phyloP scores from a whole-genome alignment of 441 rosid genomes.

The Bocquillonia castaneifolia region DNA sequence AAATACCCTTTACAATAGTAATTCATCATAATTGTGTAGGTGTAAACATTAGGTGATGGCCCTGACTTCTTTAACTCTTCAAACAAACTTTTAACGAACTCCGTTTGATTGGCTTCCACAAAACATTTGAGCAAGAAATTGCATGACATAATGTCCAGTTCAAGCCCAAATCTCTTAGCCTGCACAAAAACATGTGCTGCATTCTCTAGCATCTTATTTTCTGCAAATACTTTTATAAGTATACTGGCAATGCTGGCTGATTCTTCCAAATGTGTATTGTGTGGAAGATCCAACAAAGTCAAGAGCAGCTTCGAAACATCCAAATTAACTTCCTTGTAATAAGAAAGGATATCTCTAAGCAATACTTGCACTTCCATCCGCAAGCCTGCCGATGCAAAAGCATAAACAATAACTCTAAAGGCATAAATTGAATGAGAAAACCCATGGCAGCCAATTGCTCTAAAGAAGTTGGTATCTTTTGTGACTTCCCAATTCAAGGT shows the following conservation, averaged over 20 bases:
- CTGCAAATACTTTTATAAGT: slow-evolving; percentile 50
- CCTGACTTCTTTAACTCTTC: slow-evolving; percentile 41
- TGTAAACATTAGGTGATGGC: slow-evolving; percentile 43
- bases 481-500: slow-evolving; percentile 42
- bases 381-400: slow-evolving; percentile 34
- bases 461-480: slow-evolving; percentile 25
- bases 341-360: slow-evolving; percentile 38
- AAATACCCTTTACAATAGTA: slow-evolving; percentile 34
- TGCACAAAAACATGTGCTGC: slow-evolving; percentile 33
- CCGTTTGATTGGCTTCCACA: slow-evolving; percentile 32
- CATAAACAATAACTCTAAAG: slow-evolving; percentile 34
- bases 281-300: slow-evolving; percentile 33
- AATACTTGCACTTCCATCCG: slow-evolving; percentile 38
- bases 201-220: slow-evolving; percentile 40
- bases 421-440: slow-evolving; percentile 31
- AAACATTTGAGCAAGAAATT: slow-evolving; percentile 59
- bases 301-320: slow-evolving; percentile 35
- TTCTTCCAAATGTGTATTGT: slow-evolving; percentile 14
- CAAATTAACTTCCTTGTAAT: slow-evolving; percentile 26
- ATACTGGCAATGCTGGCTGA: slow-evolving; percentile 28
- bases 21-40: slow-evolving; percentile 47
- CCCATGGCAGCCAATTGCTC: slow-evolving; percentile 28
- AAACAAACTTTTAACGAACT: slow-evolving; percentile 28
- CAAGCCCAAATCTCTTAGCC: slow-evolving; percentile 31
- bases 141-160: slow-evolving; percentile 36